Conservation (phyloP, 2,329 filamentous ascomycete genomes). For the Rhynchosporium secalis region DNA sequence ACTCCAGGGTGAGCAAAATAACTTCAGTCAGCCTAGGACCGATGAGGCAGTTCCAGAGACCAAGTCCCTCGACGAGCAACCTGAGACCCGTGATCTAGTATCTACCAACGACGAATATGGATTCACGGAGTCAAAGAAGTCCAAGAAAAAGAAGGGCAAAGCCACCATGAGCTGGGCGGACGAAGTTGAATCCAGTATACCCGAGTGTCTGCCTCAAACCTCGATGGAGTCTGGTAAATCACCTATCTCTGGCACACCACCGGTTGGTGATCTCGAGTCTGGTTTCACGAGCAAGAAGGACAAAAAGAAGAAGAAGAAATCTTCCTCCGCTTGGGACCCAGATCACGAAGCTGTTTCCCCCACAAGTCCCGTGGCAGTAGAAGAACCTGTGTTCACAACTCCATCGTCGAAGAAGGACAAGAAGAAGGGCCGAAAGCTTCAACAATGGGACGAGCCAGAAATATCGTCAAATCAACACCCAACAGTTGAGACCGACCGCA, state of each 20-base stretch:
- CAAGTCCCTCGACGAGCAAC: background rate
- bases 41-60: background rate
- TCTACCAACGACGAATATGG: constrained; percentile 15
- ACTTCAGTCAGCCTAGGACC: background rate
- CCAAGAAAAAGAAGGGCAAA: constrained; percentile 39
- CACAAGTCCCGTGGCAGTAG: background rate
- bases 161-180: constrained; percentile 13
- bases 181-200: constrained; percentile 7
- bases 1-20: background rate
- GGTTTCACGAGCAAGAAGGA: constrained; percentile 32
- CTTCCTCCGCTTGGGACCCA: constrained; percentile 4
- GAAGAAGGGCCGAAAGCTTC: constrained; percentile 19
- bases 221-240: background rate
- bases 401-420: constrained; percentile 14
- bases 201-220: background rate
- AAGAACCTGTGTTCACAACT: constrained; percentile 1
- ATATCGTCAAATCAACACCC: background rate
- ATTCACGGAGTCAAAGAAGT: constrained; percentile 35
- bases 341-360: background rate
- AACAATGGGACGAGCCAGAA: constrained; percentile 7
- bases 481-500: background rate
- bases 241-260: background rate
- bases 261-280: background rate
- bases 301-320: constrained; percentile 29
- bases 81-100: constrained; percentile 7